Percentiles rank a stretch among this genome's conserved stretches.
Conservation (phyloP, 2,329 filamentous ascomycete genomes). For the Sordariomycetes sp. region DNA sequence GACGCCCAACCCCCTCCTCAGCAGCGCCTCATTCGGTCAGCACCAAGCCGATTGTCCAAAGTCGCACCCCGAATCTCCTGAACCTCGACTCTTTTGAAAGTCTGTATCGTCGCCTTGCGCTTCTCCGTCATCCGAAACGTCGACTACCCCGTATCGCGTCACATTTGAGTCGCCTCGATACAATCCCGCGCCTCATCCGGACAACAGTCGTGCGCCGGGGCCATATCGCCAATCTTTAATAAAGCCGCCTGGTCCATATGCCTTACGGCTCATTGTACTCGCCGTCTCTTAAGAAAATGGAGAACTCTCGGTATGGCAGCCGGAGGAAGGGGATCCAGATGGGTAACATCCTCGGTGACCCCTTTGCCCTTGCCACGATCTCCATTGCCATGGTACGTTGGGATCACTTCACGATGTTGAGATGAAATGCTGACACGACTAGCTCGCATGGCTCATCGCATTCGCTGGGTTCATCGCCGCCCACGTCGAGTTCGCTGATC, state of each 20-base stretch:
- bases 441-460: conserved; percentile 93
- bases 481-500: conserved; percentile 28
- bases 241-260: background rate
- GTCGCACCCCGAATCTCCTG: no score
- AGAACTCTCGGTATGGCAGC: conserved; percentile 51
- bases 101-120: no score
- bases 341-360: conserved; percentile 90
- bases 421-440: conserved; percentile 9
- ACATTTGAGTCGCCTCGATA: no score
- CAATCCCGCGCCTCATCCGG: no score
- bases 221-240: no score
- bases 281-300: conserved; percentile 74
- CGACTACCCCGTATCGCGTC: no score
- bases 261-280: conserved; percentile 30
- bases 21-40: no score
- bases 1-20: no score
- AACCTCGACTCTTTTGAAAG: no score
- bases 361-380: conserved; percentile 88
- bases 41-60: no score
- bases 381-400: conserved; percentile 79
- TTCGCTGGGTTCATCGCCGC: conserved; percentile 81
- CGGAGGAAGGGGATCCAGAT: conserved; percentile 58
- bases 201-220: no score
- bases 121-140: no score
- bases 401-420: conserved; percentile 1